Evolutionary conservation across 2,329 filamentous ascomycete genomes (phyloP), one percentile per base, ranked within the genome.

Genomic region (Cytospora piceicola): DNA sequence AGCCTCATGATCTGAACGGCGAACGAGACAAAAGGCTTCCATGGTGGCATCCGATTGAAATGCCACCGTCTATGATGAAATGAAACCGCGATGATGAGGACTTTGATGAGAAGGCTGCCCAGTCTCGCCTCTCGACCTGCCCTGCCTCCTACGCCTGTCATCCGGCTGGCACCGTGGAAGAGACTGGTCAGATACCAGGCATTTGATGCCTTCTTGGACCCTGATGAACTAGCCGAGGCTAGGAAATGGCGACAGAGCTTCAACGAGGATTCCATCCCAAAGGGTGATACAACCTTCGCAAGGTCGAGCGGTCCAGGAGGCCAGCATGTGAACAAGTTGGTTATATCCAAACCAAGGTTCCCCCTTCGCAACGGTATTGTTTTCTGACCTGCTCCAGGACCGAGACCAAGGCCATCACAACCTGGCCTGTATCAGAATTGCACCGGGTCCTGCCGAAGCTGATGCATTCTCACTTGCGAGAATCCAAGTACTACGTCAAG

Each of bases 301-400:
- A 79, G 85, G n/a, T 87, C 85, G 3, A 87, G 84, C 69, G 85
- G 85, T 0, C 85, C 85, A 2, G 85, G 85, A 15, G 85, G 85
- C 2, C 85, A 88, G 70, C 84, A 88, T 71, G 85, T 88, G 36
- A 88, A 88, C 72, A 88, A 88, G 85, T 88, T 71, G 61, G 81
- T 73, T 49, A 2, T 49, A 49, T 22, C 71, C 52, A 12, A 51
- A n/a, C 30, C 11, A 32, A 15, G 9, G 15, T 36, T 27, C 39
- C 7, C 24, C 42, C 1, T 30, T n/a, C 29, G 2, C 14, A 51
- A 0, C 15, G 22, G 17, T 34, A 55, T 27, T 29, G 20, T 30
- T 52, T 46, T 30, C n/a, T 60, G 24, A 46, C 39, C n/a, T 42
- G 29, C 22, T 24, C 22, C 69, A 88, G 85, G 67, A 88, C 85